phyloP scores from a whole-genome alignment of 768 basidiomycete species.

The Leccinum variicolor region DNA sequence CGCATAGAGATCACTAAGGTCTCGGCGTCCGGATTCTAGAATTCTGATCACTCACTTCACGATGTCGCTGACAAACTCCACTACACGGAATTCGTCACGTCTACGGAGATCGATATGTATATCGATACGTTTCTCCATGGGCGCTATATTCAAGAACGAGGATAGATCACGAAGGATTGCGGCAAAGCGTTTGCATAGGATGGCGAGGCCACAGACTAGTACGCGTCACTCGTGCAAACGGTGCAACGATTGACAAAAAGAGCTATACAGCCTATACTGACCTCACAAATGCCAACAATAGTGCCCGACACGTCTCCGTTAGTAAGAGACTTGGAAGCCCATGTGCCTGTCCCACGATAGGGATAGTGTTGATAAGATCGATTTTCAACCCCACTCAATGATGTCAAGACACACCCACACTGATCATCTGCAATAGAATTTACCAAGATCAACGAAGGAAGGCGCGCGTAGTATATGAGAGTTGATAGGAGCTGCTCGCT shows the following conservation, averaged over 20 bases:
- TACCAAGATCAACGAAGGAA: too few species aligned
- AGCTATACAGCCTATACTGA: slow-evolving; percentile 37
- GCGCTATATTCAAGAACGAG: slow-evolving; percentile 80
- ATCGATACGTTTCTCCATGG: slow-evolving; percentile 89
- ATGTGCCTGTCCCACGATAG: slow-evolving; percentile 82
- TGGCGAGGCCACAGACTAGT: slow-evolving; percentile 61
- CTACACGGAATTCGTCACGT: slow-evolving; percentile 87
- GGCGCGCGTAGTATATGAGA: too few species aligned
- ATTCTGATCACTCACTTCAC: slow-evolving; percentile 60
- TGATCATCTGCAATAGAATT: too few species aligned
- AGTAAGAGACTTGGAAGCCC: slow-evolving; percentile 81
- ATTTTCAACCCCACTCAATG: slow-evolving; percentile 83
- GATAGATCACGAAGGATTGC: slow-evolving; percentile 80
- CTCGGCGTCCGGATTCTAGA: background rate
- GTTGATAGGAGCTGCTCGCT: too few species aligned
- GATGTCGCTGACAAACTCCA: slow-evolving; percentile 90
- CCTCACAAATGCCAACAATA: slow-evolving; percentile 94
- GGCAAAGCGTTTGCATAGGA: slow-evolving; percentile 86
- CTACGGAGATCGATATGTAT: slow-evolving; percentile 84
- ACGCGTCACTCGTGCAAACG: background rate
- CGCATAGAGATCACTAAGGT: background rate
- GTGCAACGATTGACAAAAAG: background rate
- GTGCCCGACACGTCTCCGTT: slow-evolving; percentile 76
- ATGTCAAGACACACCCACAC: too few species aligned
- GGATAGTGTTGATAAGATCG: slow-evolving; percentile 78